phyloP scores from a whole-genome alignment of 2,329 filamentous ascomycete species.

The Fusarium chlamydosporum region DNA sequence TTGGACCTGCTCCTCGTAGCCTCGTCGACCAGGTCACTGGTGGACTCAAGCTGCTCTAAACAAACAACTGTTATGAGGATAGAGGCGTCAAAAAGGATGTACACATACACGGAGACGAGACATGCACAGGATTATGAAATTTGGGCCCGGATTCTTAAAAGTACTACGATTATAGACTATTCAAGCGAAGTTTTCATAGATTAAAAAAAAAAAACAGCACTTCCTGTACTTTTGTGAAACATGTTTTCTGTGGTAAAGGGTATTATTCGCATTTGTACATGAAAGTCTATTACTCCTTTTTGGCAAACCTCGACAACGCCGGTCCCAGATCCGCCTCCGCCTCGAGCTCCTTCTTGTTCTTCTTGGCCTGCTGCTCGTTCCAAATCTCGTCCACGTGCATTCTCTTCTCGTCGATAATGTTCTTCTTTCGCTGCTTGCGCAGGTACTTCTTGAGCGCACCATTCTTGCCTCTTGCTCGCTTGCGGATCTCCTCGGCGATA shows the following conservation, averaged over 20 bases:
- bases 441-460: conserved; percentile 88
- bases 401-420: conserved; percentile 96
- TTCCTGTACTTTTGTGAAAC: conserved; percentile 1
- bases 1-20: conserved; percentile 85
- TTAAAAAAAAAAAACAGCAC: conserved; percentile 9
- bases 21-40: conserved; percentile 90
- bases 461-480: conserved; percentile 90
- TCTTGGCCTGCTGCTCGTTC: conserved; percentile 77
- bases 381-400: conserved; percentile 87
- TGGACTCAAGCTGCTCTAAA: conserved; percentile 83
- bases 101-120: conserved; percentile 15
- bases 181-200: conserved; percentile 27
- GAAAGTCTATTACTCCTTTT: conserved; percentile 67
- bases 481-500: conserved; percentile 74
- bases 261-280: conserved; percentile 49
- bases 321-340: conserved; percentile 83
- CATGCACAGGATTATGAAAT: conserved; percentile 21
- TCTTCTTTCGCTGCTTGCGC: conserved; percentile 91
- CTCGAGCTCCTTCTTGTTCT: conserved; percentile 72
- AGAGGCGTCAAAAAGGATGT: not conserved
- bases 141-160: conserved; percentile 33
- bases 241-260: conserved; percentile 34
- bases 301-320: conserved; percentile 86
- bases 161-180: conserved; percentile 33
- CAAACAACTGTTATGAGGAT: not conserved